Evolutionary conservation across 2,329 filamentous ascomycete species (phyloP).

Genomic region (Colletotrichum shisoi): DNA sequence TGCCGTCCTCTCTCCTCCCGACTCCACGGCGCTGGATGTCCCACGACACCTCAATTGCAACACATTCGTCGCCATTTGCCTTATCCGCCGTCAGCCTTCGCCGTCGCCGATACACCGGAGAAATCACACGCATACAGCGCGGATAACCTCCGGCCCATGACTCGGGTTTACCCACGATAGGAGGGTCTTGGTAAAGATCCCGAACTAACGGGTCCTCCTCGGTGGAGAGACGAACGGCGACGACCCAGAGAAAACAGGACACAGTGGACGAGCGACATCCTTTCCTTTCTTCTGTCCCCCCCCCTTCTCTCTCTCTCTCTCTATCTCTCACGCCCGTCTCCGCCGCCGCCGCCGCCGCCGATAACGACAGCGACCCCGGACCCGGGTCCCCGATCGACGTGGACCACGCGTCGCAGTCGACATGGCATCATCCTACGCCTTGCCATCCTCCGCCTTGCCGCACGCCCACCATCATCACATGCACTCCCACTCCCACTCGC

Average conservation of each 20-base stretch:
- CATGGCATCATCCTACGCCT: conserved; percentile 62
- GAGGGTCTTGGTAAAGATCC: conserved; percentile 17
- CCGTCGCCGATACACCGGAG: not conserved
- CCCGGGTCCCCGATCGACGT: conserved; percentile 29
- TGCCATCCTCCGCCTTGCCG: conserved; percentile 61
- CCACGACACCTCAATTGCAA: conserved; percentile 28
- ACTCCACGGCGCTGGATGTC: conserved; percentile 19
- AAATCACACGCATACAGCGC: not conserved
- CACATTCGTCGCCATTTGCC: not conserved
- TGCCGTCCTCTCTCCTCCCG: conserved; percentile 8
- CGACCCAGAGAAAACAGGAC: conserved; percentile 29
- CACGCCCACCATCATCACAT: conserved; percentile 57
- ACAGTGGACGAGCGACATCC: conserved; percentile 12
- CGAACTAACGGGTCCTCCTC: conserved; percentile 27
- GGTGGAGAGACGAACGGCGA: conserved; percentile 32
- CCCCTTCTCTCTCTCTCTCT: too few relatives aligned
- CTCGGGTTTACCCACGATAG: conserved; percentile 17
- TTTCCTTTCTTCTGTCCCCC: not conserved
- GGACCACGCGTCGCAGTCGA: conserved; percentile 15
- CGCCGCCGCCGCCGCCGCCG: conserved; percentile 25
- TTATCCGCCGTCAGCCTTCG: not conserved
- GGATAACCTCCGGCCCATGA: conserved; percentile 20
- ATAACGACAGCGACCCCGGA: conserved; percentile 18
- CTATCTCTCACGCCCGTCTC: conserved; percentile 13
- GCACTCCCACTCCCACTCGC: conserved; percentile 52